These are phyloP conservation scores for Golubevia pallescens DNA, from an alignment of 1,284 basidiomycete genomes.

Conservation along the genomic window DNA sequence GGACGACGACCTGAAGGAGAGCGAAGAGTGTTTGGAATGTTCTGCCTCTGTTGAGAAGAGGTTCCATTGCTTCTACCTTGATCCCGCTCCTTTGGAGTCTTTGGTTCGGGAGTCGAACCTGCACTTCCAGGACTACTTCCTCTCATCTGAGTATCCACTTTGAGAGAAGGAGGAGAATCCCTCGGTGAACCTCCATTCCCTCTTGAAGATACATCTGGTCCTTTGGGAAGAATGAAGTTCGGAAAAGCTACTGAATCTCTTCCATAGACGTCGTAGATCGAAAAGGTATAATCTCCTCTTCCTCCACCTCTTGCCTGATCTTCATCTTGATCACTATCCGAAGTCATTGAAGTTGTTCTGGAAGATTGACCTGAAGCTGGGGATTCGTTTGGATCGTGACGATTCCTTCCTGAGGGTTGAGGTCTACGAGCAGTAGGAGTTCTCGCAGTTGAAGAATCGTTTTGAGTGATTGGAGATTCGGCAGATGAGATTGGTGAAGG, in stretches of 20 bases:
- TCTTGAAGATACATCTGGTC: background rate
- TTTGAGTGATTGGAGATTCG: constrained; percentile 29
- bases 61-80: background rate
- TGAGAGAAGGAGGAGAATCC: constrained; percentile 1
- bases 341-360: background rate
- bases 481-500: constrained; percentile 46
- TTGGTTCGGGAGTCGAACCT: background rate
- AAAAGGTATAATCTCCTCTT: constrained; percentile 38
- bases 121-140: background rate
- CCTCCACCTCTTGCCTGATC: constrained; percentile 2
- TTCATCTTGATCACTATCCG: background rate
- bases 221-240: constrained; percentile 40
- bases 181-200: constrained; percentile 4
- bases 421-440: background rate
- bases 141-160: background rate
- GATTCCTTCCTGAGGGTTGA: constrained; percentile 3
- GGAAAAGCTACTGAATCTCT: constrained; percentile 56
- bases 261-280: constrained; percentile 58
- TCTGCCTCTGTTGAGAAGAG: background rate
- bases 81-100: background rate
- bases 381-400: background rate
- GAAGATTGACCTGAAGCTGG: background rate
- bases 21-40: constrained; percentile 28
- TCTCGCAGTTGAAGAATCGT: background rate
- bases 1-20: constrained; percentile 39